Base-by-base conservation (phyloP, 768 basidiomycete species). In the Dioszegia crocea region DNA sequence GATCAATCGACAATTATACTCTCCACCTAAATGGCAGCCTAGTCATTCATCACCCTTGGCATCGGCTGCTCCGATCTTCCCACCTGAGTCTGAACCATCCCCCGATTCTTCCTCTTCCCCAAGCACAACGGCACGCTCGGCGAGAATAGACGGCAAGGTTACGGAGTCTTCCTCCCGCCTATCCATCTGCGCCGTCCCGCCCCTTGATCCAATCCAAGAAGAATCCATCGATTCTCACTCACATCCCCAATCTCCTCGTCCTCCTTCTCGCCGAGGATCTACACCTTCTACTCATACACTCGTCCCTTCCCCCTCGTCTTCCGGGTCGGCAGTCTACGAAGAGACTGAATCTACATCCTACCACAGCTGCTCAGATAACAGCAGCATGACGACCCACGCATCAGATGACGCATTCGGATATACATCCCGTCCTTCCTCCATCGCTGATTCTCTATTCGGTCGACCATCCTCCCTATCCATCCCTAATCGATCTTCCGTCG, bases 341-440 rank as follows among this genome's bases (percentile, higher is more conserved):
- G 39, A 40, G 12, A 29, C 17, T 5, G 51, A 40, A 26, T 53
- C 51, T 2, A 23, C 8, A 17, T 53, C 51, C 4, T 53, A 53
- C 26, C 36, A 53, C 38, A 23, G 19, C 26, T 53, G 51, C 26
- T 53, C 51, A 24, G 51, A 53, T 23, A 53, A 53, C n/a, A 53
- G 51, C 39, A 53, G 51, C 33, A 53, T 53, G 51, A 53, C 51
- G 16, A 53, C 51, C 4, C 51, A 53, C 51, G 51, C 51, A 11
- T 53, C 51, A 27, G 51, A 53, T 29, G 51, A 53, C 27, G 38
- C 38, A n/a, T 53, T 53, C 17, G 51, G 36, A 17, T 40, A 39
- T 26, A 29, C 51, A 24, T 40, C 51, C 12, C 9, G 38, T 4
- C 38, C 38, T 6, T 5, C 36, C 16, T 12, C 36, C n/a, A 14